These are phyloP conservation scores for Senna siamea DNA, from an alignment of 306 rosid species.

Conservation along the genomic window DNA sequence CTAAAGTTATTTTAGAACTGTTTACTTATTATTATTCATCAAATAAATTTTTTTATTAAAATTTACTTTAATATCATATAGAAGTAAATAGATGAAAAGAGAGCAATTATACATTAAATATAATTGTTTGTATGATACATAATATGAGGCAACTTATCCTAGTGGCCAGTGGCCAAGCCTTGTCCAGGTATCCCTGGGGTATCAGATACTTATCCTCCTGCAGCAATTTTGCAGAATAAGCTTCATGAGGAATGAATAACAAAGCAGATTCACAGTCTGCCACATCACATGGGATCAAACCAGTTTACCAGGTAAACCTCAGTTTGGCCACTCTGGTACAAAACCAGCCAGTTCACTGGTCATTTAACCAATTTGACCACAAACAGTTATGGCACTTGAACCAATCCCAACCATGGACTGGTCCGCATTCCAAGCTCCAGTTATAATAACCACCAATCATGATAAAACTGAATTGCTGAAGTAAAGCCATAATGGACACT, in stretches of 20 bases:
- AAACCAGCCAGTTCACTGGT: not conserved
- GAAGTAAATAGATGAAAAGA: not conserved
- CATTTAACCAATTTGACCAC: not conserved
- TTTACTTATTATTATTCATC: not conserved
- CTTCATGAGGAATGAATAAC: no score
- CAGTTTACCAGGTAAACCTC: not conserved
- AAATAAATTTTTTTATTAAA: not conserved
- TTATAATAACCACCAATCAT: not conserved
- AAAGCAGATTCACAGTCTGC: not conserved
- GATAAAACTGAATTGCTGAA: constrained; percentile 26
- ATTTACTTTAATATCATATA: not conserved
- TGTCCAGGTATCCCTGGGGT: not conserved
- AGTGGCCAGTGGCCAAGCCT: not conserved
- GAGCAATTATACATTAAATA: not conserved
- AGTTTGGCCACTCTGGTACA: not conserved
- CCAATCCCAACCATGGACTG: not conserved
- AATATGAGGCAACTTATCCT: not conserved
- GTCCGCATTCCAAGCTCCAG: not conserved
- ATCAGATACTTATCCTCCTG: no score
- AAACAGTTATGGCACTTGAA: not conserved
- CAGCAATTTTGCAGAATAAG: no score
- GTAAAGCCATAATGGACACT: constrained; percentile 24
- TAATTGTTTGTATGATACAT: not conserved
- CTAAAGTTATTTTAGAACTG: not conserved
- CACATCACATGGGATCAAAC: not conserved